Evolutionary conservation across 768 basidiomycete species (phyloP), one percentile per base, ranked within the genome.

Genomic region (Porphyrellus cyaneotinctus): DNA sequence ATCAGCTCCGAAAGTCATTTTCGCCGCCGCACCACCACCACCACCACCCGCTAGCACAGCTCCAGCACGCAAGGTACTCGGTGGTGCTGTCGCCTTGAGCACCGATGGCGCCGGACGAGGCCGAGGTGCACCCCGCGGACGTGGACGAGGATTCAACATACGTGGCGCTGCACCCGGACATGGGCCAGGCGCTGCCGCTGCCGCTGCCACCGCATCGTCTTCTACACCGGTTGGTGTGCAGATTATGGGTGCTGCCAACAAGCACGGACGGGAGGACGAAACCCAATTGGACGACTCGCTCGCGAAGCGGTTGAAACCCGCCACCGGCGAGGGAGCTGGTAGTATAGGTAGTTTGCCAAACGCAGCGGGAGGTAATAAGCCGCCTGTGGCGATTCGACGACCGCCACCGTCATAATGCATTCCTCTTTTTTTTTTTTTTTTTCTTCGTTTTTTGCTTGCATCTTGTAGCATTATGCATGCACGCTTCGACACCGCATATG

Each of bases 271-370:
- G 37, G 86, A 88, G 56, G 82, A 83, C 28, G 74, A 72, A 12
- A 65, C 69, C 23, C 61, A 20, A 20, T 64, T n/a, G 0, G 83
- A 83, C 18, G 82, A 83, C 59, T 79, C 84, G 11, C 71, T 87
- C 30, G 83, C 79, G 0, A 88, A 88, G 62, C 80, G 87, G 39
- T 55, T 85, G 47, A 87, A 85, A 63, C 81, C 81, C 43, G 79
- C 81, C 3, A 78, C 78, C 2, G 50, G 32, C 3, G 64, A 66
- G 23, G 46, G 26, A 7, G 18, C 9, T 4, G n/a, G 18, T 15
- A 43, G 33, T 15, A 43, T 22, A 1, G 48, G 46, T 2, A 46
- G n/a, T 8, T 33, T 37, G 20, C 23, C 33, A 11, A 38, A 26
- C 17, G 37, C 54, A 23, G 47, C n/a, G n/a, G 63, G 56, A n/a